phyloP scores from a whole-genome alignment of 2,329 filamentous ascomycete genomes.

The Cordyceps pruinosa region DNA sequence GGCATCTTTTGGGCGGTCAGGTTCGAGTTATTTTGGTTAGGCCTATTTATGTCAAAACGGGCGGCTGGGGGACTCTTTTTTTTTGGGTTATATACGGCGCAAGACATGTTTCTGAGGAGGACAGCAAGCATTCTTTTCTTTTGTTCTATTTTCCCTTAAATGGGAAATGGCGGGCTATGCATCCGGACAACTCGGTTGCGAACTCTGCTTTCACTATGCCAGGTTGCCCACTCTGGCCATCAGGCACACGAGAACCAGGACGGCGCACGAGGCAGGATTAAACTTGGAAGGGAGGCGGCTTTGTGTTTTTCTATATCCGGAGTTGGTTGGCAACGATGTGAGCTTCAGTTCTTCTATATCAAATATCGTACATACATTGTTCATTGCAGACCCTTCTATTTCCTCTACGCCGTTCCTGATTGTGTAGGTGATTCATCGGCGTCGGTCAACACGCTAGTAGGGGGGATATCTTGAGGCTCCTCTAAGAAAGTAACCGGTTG shows the following conservation, averaged over 20 bases:
- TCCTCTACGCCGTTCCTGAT: neutral
- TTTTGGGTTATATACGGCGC: slow-evolving; percentile 8
- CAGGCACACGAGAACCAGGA: neutral
- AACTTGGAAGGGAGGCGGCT: neutral
- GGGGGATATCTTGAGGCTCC: too few species aligned
- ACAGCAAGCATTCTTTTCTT: slow-evolving; percentile 3
- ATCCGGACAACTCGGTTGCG: neutral
- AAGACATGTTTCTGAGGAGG: neutral
- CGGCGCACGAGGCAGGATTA: slow-evolving; percentile 3
- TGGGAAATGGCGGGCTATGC: neutral
- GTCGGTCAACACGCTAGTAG: too few species aligned
- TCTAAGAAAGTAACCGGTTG: too few species aligned
- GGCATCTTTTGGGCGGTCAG: neutral
- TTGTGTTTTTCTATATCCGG: slow-evolving; percentile 3
- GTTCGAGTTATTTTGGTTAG: neutral
- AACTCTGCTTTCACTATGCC: neutral
- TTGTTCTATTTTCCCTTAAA: slow-evolving; percentile 5
- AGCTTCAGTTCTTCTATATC: neutral
- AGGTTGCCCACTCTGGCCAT: neutral
- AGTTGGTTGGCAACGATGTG: slow-evolving; percentile 9
- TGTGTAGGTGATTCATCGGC: neutral
- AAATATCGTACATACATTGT: neutral
- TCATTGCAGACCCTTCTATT: neutral
- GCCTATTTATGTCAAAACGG: slow-evolving; percentile 7
- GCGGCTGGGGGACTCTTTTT: slow-evolving; percentile 10